Base-by-base conservation (phyloP, 192 early-diverging fungal genomes). In the Rhizoclosmatium sp. region DNA sequence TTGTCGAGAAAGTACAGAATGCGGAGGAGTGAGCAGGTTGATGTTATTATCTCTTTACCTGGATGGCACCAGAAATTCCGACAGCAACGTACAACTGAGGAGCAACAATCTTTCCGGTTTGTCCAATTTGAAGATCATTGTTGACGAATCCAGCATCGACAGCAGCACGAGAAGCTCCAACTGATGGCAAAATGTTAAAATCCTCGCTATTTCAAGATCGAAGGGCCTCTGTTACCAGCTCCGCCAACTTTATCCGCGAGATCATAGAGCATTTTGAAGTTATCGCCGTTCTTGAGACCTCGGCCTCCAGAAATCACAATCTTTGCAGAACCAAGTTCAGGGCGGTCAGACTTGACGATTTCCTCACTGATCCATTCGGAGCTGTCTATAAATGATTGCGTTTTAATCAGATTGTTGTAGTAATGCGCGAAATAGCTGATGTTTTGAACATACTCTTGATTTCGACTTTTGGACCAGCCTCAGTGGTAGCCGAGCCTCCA, bases 101-200 rank as follows among this genome's bases (percentile, higher is more conserved):
- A 23, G 97, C 97, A 78, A 99, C 92, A 76, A 99, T 96, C 84
- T 97, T 97, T 71, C 97, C 97, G 2, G 97, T 99, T 87, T 99
- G 97, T 10, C 97, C 97, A 68, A 99, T 94, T 87, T 99, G 98
- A 66, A 99, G 85, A 45, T 95, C 94, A 89, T 99, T 98, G 87
- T 93, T 92, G 62, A 94, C 96, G 85, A 93, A 99, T 45, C 96
- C 96, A 68, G 97, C 94, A 89, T 99, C 97, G 39, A 97, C 96
- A 41, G 97, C 97, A 72, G 97, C 97, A 77, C 97, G 94, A 75
- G 96, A 98, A 39, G 95, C 97, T 79, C 97, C 97, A 62, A 98
- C 97, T 94, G 84, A 62, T 59, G 14, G 41, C 46, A 78, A 72
- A 41, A 75, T 54, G 21, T 19, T 7, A 19, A 62, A 62, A 62